Conservation (phyloP, 139 green algal species). For the Auxenochlorella pyrenoidosa region DNA sequence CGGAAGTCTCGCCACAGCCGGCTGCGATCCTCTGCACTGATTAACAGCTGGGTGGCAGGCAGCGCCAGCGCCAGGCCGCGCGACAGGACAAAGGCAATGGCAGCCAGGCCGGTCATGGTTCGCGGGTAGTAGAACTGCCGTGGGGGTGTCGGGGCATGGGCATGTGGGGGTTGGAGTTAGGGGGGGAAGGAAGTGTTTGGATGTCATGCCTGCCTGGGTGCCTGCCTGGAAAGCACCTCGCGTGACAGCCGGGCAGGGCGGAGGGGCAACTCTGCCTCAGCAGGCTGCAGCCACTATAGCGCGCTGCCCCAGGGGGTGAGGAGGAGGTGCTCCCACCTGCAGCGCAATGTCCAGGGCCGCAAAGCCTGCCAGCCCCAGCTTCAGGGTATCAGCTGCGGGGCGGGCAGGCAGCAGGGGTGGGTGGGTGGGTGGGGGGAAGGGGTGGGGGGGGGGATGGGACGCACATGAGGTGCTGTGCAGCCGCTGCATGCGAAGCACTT, state of each 20-base stretch:
- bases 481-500: too few relatives aligned
- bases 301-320: too few relatives aligned
- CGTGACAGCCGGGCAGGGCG: too few relatives aligned
- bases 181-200: too few relatives aligned
- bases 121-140: slow-evolving; percentile 32
- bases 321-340: background rate
- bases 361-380: slow-evolving; percentile 25
- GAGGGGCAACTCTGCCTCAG: too few relatives aligned
- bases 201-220: background rate
- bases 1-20: slow-evolving; percentile 34
- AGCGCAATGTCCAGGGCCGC: background rate
- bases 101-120: slow-evolving; percentile 21
- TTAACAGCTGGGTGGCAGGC: slow-evolving; percentile 34
- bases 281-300: too few relatives aligned
- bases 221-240: background rate
- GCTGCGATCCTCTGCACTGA: background rate
- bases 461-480: too few relatives aligned
- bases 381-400: slow-evolving; percentile 36
- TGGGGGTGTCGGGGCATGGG: background rate
- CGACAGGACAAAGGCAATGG: background rate
- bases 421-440: too few relatives aligned
- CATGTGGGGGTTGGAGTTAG: background rate
- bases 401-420: too few relatives aligned
- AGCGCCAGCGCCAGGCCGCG: slow-evolving; percentile 11
- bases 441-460: too few relatives aligned